A percentile compares a stretch with the other conserved stretches of the same genome.
Evolutionary conservation across 2,329 filamentous ascomycete species (phyloP).

Genomic region (Conoideocrella luteorostrata): DNA sequence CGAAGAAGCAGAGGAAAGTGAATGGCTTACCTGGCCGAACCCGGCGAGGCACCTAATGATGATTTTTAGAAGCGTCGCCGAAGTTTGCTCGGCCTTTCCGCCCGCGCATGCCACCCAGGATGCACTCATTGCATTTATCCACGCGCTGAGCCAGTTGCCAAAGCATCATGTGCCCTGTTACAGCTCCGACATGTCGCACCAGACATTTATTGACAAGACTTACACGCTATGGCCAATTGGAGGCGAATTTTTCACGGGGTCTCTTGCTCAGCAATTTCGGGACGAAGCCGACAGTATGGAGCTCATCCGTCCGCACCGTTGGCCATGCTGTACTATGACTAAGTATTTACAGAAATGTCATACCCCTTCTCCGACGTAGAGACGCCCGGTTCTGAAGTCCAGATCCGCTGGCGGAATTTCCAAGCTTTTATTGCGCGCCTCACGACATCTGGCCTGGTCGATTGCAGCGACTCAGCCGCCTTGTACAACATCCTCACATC

Average conservation of each 20-base stretch:
- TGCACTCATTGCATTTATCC: constrained; percentile 6
- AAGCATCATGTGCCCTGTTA: constrained; percentile 5
- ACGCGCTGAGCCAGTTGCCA: constrained; percentile 3
- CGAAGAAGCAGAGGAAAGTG: constrained; percentile 3
- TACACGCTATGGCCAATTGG: not conserved
- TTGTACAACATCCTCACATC: not conserved
- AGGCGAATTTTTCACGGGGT: not conserved
- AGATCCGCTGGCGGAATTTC: not conserved
- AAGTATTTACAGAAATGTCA: not conserved
- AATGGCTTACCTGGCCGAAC: constrained; percentile 6
- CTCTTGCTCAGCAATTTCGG: not conserved
- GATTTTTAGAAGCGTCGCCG: constrained; percentile 7
- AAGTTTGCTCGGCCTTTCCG: constrained; percentile 8
- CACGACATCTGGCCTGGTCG: not conserved
- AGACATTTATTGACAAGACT: not conserved
- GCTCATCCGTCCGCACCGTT: too few species aligned
- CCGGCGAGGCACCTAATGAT: constrained; percentile 8
- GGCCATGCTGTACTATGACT: not conserved
- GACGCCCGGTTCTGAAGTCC: not conserved
- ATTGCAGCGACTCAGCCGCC: not conserved
- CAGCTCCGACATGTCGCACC: constrained; percentile 4
- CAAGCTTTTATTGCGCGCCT: not conserved
- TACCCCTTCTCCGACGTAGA: not conserved
- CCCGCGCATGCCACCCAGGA: constrained; percentile 6
- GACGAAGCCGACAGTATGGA: not conserved